Evolutionary conservation across 192 early-diverging fungal genomes (phyloP).

Genomic region (Coemansia sp.): DNA sequence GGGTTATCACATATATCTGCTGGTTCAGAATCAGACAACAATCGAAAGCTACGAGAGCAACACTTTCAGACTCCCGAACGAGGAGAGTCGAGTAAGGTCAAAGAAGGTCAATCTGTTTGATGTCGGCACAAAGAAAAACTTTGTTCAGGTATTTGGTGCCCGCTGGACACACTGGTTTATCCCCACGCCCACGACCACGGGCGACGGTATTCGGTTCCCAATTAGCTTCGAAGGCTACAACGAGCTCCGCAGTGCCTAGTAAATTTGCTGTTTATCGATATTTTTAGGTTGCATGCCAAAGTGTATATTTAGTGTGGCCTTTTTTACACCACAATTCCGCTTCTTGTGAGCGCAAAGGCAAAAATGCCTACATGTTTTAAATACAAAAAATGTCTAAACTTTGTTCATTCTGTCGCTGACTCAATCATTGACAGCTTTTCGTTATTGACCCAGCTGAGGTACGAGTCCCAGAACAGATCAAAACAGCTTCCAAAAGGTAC

Average conservation of each 20-base stretch:
- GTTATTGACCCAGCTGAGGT: constrained; percentile 72
- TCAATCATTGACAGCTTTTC: constrained; percentile 39
- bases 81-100: not conserved
- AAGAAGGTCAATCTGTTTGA: constrained; percentile 48
- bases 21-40: constrained; percentile 41
- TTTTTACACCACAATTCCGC: not conserved
- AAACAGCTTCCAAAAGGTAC: constrained; percentile 72
- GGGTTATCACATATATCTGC: constrained; percentile 42
- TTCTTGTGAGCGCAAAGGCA: not conserved
- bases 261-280: no score
- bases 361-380: not conserved
- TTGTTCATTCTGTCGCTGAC: not conserved
- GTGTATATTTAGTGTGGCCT: not conserved
- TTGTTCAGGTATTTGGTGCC: constrained; percentile 58
- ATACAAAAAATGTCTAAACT: not conserved
- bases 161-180: constrained; percentile 56
- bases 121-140: constrained; percentile 48
- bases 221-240: constrained; percentile 52
- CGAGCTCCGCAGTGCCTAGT: constrained; percentile 27
- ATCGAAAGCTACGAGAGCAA: constrained; percentile 46
- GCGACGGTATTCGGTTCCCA: constrained; percentile 56
- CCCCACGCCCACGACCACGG: constrained; percentile 51
- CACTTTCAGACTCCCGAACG: constrained; percentile 12
- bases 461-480: constrained; percentile 74
- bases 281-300: not conserved